phyloP scores from a whole-genome alignment of 305 asterid genomes.

The Fraxinus latifolia region DNA sequence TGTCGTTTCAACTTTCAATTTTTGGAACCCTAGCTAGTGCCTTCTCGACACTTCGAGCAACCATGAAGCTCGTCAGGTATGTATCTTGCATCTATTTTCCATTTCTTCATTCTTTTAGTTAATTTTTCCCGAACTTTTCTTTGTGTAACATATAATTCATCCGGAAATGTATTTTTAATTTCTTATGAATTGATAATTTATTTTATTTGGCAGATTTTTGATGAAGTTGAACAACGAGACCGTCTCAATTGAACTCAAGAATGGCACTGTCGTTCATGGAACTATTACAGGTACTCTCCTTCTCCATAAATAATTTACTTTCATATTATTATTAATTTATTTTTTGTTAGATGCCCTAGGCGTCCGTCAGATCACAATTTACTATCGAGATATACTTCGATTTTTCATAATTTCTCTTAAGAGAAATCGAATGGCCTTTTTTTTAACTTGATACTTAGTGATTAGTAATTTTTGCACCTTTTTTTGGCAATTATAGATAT shows the following conservation, averaged over 20 bases:
- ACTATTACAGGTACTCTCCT: constrained; percentile 42
- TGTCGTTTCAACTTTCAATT: constrained; percentile 14
- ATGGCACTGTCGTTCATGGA: constrained; percentile 53
- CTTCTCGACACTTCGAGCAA: constrained; percentile 23
- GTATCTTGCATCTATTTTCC: not conserved
- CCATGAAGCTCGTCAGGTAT: constrained; percentile 64
- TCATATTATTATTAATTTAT: not conserved
- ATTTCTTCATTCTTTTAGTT: not conserved
- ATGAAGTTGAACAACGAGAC: constrained; percentile 61
- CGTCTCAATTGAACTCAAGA: constrained; percentile 57
- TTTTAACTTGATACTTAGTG: not conserved
- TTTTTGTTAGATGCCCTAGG: not conserved
- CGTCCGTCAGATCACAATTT: not conserved
- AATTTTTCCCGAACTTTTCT: not conserved
- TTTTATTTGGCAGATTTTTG: constrained; percentile 35
- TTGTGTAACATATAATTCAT: not conserved
- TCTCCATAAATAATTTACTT: not conserved
- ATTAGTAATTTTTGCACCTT: not conserved
- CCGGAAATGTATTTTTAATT: not conserved
- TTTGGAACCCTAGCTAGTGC: constrained; percentile 33
- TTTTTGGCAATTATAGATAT: not conserved
- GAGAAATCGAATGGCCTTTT: not conserved
- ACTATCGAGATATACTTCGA: not conserved
- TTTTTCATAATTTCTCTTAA: not conserved
- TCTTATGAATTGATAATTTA: not conserved